Base-by-base conservation (phyloP, 2,329 filamentous ascomycete genomes). In the Microcera coccophila region DNA sequence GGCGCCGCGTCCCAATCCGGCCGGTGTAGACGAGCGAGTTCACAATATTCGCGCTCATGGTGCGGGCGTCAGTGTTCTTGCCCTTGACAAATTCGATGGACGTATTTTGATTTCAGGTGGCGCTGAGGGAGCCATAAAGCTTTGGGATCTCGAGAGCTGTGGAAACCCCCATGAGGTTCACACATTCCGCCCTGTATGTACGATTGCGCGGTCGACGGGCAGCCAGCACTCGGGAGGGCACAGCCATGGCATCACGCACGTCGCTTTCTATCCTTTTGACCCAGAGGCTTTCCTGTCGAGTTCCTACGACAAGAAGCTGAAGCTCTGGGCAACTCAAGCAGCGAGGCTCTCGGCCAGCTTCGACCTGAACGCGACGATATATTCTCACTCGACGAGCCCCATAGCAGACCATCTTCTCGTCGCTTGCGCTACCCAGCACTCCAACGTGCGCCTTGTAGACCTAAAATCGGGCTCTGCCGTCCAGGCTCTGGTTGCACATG, bases 381-480 rank as follows among this genome's bases (percentile, higher is more conserved):
- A 89, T 65, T 82, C 85, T 1, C 90, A 95, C 62, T 81, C 86
- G 1, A 75, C 87, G 19, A 95, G 90, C 1, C 77, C 83, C 32
- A 70, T 90, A 44, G 78, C 88, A 42, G 70, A 79, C 39, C 76
- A 90, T 58, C 73, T 95, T 0, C 76, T 95, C 4, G 86, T 96
- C 9, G 90, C 91, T 9, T 93, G 89, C 58, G 90, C 87, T 1
- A 94, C 90, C 1, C 89, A 94, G 50, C 83, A 93, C 60, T 87
- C 88, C 5, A 77, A 86, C 19, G 85, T 95, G 12, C 82, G 90
- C 14, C 78, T 97, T 5, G 81, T 96, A 5, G 91, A 97, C 61
- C 74, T 96, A 24, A 85, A 87, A 39, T 90, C 90, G 1, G 89
- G 89, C 3, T 78, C 89, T 14, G 64, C 67, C 36, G 82, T 85